Conservation (phyloP, 257 asterid species). For the Solanum chiquidenum region DNA sequence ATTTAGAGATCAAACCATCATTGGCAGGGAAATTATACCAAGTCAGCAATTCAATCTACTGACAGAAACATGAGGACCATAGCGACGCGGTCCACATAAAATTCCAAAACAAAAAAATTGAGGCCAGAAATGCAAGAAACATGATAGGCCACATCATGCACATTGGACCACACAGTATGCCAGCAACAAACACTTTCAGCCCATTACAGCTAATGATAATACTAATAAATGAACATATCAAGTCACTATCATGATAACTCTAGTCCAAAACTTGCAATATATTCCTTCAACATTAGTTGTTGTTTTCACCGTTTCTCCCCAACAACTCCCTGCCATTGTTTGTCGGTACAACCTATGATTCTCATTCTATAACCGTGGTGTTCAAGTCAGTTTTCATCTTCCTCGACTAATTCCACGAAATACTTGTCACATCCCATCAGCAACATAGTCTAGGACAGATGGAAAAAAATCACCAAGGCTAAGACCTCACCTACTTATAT, state of each 20-base stretch:
- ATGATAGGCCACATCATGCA: background rate
- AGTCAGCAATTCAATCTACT: background rate
- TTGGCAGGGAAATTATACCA: background rate
- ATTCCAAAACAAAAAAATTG: background rate
- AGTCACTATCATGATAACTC: background rate
- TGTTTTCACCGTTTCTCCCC: background rate
- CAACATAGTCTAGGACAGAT: background rate
- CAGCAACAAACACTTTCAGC: background rate
- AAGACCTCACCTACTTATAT: background rate
- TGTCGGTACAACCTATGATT: background rate
- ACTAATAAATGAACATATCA: background rate
- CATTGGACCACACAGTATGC: background rate
- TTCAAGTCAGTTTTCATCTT: accelerated
- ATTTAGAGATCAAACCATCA: background rate
- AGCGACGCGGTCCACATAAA: background rate
- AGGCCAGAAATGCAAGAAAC: background rate
- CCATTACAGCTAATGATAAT: background rate
- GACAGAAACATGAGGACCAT: background rate
- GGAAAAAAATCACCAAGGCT: no score
- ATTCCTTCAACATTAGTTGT: background rate
- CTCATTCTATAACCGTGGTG: background rate
- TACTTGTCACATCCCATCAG: background rate
- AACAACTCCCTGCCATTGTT: background rate
- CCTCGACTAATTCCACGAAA: background rate
- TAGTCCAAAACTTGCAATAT: background rate